Conservation (phyloP, 2,329 filamentous ascomycete species). For the Alternaria gansuensis region DNA sequence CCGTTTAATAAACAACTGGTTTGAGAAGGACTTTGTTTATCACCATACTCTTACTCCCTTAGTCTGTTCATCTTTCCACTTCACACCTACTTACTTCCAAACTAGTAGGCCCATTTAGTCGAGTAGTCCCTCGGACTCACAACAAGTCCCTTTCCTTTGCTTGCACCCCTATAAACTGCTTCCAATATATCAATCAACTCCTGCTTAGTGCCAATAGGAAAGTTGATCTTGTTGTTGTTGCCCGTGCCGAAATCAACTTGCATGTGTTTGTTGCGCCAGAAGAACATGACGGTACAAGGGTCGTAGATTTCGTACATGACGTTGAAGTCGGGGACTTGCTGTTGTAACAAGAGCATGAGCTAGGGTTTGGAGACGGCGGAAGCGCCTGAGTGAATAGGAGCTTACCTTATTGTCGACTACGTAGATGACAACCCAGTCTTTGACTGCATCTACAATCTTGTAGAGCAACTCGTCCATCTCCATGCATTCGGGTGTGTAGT, state of each 20-base stretch:
- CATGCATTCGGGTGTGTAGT: conserved; percentile 74
- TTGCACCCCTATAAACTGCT: conserved; percentile 92
- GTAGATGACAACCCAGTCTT: conserved; percentile 90
- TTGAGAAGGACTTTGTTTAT: not conserved
- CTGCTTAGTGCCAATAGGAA: conserved; percentile 92
- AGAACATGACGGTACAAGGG: conserved; percentile 70
- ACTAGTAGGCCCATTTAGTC: conserved; percentile 65
- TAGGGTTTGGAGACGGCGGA: not conserved
- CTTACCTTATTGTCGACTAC: conserved; percentile 75
- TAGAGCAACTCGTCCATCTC: conserved; percentile 36
- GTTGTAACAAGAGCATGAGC: not conserved
- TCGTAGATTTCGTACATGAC: conserved; percentile 89
- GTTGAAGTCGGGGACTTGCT: conserved; percentile 80
- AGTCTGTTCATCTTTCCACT: not conserved
- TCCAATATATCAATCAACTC: conserved; percentile 98
- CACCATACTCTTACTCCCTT: not conserved
- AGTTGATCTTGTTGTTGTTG: conserved; percentile 97
- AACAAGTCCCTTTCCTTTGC: conserved; percentile 92
- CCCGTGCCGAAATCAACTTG: conserved; percentile 69
- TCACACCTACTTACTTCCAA: too few relatives aligned
- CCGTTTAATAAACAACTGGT: not conserved
- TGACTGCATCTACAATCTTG: conserved; percentile 62
- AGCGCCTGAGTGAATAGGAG: not conserved
- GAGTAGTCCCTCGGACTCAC: conserved; percentile 88
- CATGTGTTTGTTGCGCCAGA: conserved; percentile 69